Conservation (phyloP, 2,329 filamentous ascomycete species). For the Drechslerella stenobrocha region DNA sequence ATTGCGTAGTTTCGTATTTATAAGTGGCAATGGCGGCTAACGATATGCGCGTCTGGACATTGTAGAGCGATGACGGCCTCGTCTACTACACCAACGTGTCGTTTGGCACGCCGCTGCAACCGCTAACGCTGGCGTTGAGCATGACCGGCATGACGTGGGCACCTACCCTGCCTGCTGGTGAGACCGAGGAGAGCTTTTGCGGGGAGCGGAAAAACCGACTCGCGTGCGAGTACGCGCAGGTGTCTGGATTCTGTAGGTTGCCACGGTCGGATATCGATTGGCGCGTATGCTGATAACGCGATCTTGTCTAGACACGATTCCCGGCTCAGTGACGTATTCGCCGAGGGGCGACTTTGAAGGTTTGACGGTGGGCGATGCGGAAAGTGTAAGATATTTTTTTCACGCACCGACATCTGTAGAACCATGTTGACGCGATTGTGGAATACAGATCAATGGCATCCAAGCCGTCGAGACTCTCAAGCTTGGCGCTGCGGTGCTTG, state of each 20-base stretch:
- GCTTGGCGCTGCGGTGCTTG: constrained; percentile 7
- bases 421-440: constrained; percentile 1
- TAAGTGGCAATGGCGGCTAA: neutral
- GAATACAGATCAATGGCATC: constrained; percentile 24
- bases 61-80: constrained; percentile 34
- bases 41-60: neutral
- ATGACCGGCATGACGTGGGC: constrained; percentile 40
- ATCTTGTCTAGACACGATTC: constrained; percentile 17
- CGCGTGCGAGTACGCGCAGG: constrained; percentile 30
- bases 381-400: no score
- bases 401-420: no score
- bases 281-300: neutral
- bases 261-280: neutral
- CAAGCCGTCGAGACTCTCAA: constrained; percentile 17
- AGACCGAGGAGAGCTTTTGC: constrained; percentile 15
- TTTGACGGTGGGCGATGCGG: constrained; percentile 9
- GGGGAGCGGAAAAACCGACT: constrained; percentile 19
- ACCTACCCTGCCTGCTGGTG: constrained; percentile 33
- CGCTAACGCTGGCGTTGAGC: constrained; percentile 29
- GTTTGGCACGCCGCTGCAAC: constrained; percentile 40
- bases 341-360: constrained; percentile 20
- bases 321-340: constrained; percentile 32
- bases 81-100: constrained; percentile 36
- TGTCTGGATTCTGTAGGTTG: constrained; percentile 43
- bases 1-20: neutral